phyloP scores from a whole-genome alignment of 441 rosid genomes.

The Metrosideros polymorpha region DNA sequence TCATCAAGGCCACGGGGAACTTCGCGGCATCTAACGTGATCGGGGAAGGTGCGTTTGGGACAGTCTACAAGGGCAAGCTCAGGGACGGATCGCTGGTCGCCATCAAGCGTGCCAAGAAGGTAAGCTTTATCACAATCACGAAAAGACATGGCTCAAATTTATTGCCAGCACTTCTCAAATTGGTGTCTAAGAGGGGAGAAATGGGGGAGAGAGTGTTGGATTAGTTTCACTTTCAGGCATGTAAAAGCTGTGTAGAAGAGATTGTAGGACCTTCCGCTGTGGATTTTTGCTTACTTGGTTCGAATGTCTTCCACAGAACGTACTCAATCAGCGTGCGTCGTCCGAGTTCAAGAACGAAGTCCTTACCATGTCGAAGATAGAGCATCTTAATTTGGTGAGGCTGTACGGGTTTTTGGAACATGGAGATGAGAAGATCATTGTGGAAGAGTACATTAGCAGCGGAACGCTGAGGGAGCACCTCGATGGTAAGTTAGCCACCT shows the following conservation, averaged over 20 bases:
- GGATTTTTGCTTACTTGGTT: background rate
- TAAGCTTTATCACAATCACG: background rate
- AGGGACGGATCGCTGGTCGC: constrained; percentile 53
- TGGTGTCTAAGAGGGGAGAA: background rate
- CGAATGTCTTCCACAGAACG: constrained; percentile 23
- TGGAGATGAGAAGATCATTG: constrained; percentile 52
- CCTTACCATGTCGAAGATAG: constrained; percentile 73
- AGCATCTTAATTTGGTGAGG: constrained; percentile 77
- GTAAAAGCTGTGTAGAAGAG: background rate
- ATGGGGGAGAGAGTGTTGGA: background rate
- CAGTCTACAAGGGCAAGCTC: constrained; percentile 48
- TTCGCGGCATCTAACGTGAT: constrained; percentile 33
- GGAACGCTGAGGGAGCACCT: constrained; percentile 79
- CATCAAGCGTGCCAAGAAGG: constrained; percentile 71
- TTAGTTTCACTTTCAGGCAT: background rate
- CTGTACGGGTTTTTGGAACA: constrained; percentile 64
- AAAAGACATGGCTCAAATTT: background rate
- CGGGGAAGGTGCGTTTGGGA: constrained; percentile 59
- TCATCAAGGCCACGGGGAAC: constrained; percentile 48
- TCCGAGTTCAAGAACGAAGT: constrained; percentile 76
- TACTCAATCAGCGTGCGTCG: constrained; percentile 26
- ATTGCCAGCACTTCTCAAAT: background rate
- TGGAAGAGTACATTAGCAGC: constrained; percentile 61
- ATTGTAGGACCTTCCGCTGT: constrained; percentile 1
- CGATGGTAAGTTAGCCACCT: constrained; percentile 45